Evolutionary conservation across 2,329 filamentous ascomycete genomes (phyloP), one percentile per base, ranked within the genome.

Genomic region (Sclerotinia nivalis): DNA sequence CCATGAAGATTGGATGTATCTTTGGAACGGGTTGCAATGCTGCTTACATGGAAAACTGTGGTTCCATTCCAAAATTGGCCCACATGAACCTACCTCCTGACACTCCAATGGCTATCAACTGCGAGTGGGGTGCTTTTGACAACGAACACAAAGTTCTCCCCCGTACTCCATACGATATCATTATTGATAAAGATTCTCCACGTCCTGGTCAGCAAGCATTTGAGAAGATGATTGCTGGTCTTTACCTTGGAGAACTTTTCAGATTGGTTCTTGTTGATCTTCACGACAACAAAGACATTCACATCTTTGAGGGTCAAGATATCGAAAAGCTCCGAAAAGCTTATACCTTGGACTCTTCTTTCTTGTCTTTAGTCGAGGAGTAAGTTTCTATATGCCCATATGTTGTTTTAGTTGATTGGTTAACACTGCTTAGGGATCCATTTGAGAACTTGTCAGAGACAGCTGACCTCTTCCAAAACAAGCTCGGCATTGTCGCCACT

Each of bases 11-110:
- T 77, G 96, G 96, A 69, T 97, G 95, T 82, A 99, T 99, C 79
- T 99, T 99, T 77, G 96, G 96, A 76, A 99, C 96, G 18, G 96
- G 96, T 71, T 97, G 96, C 83, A 99, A 99, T 78, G 96, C 95
- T 54, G 96, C 96, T 52, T 99, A 99, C 84, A 97, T 99, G 91
- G 96, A 99, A 82, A 83, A 96, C 77, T 92, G 88, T 73, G 93
- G 93, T 74, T 92, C 91, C 18, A 93, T 99, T 74, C 95, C 94
- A 74, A 99, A 99, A 85, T 88, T 99, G 68, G 93, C 91, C 15
- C 89, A 97, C 82, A 87, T 97, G 85, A 96, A 96, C 77, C 87
- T 98, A 50, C 91, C 93, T 64, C 84, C 93, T 0, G 89, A 96
- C 72, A 89, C 89, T 71, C 93, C 91, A 60, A 96, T 97, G 86